phyloP scores from a whole-genome alignment of 148 eudicot species.

The Pouteria glomerata region DNA sequence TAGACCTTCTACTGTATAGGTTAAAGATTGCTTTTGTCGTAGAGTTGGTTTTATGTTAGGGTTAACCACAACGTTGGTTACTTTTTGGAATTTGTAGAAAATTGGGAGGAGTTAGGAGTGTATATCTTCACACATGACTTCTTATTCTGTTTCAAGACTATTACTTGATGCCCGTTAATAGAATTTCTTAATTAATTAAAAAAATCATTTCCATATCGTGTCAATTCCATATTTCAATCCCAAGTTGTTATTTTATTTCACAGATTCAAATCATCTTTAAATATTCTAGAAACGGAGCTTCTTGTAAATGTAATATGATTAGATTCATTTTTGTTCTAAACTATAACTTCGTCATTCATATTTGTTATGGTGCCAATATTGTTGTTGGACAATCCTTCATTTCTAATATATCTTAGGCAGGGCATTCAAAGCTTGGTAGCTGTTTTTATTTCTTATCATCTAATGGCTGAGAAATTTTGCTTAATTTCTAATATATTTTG shows the following conservation, averaged over 20 bases:
- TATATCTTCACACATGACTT: too few relatives aligned
- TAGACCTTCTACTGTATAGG: too few relatives aligned
- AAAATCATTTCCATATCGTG: too few relatives aligned
- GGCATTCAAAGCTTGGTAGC: not conserved
- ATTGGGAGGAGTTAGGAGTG: too few relatives aligned
- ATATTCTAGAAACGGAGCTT: not conserved
- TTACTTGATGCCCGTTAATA: too few relatives aligned
- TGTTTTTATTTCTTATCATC: too few relatives aligned
- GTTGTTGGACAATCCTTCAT: not conserved
- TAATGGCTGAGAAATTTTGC: not conserved
- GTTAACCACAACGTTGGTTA: too few relatives aligned
- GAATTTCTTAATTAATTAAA: too few relatives aligned
- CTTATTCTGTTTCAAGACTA: too few relatives aligned
- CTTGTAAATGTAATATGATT: not conserved
- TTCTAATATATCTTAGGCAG: not conserved
- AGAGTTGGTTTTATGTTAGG: too few relatives aligned
- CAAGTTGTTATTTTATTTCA: not conserved
- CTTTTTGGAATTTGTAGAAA: too few relatives aligned
- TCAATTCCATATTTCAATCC: not conserved
- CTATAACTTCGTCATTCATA: not conserved
- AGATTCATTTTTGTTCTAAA: not conserved
- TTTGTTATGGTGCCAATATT: not conserved
- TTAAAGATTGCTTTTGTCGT: too few relatives aligned
- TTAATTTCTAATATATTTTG: constrained; percentile 5
- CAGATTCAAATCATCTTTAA: not conserved